Evolutionary conservation across 495 filamentous ascomycete species (phyloP), one percentile per base, ranked within the genome.

Genomic region (Glonium stellatum): DNA sequence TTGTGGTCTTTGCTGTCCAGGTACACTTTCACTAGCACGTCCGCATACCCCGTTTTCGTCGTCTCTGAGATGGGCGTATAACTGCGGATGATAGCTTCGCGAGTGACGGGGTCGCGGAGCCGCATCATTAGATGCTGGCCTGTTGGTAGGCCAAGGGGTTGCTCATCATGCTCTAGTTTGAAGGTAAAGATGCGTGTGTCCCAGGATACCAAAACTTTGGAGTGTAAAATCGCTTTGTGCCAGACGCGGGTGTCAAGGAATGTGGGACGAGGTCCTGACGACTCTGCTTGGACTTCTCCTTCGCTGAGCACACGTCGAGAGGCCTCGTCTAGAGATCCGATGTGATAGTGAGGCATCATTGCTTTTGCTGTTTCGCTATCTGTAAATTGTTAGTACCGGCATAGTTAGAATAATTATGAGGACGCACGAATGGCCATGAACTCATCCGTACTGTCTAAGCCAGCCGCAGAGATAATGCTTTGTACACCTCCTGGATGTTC

Each of bases 341-440:
- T 84, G 71, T 97, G 92, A 67, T 97, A 95, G 56, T 79, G 76
- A 27, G 82, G 80, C 84, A 97, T 92, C 92, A 97, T 95, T 27
- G 76, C 79, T 74, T 95, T 97, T 41, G 92, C 92, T 19, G 88
- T 96, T 75, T 96, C 92, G 70, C 84, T 88, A 70, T 95, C 90
- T 95, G 69, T 54, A 6, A 10, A 18, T 6, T 55, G 52, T 71
- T 54, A 70, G 64, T 27, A 42, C 11, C 4, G 3, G 8, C 23
- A 18, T 1, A 21, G 18, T 37, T 41, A 6, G 1, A 46, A 48
- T 4, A 25, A 5, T 18, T 23, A 53, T 23, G 27, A 31, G 21
- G n/a, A 78, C 88, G 80, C 82, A 90, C 90, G 92, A 62, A 97
- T 97, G 22, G 87, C 89, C 73, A 96, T 82, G 69, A 97, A 97